Conservation (phyloP, 805 yeast genomes). For the Monosporozyma siamensis region DNA sequence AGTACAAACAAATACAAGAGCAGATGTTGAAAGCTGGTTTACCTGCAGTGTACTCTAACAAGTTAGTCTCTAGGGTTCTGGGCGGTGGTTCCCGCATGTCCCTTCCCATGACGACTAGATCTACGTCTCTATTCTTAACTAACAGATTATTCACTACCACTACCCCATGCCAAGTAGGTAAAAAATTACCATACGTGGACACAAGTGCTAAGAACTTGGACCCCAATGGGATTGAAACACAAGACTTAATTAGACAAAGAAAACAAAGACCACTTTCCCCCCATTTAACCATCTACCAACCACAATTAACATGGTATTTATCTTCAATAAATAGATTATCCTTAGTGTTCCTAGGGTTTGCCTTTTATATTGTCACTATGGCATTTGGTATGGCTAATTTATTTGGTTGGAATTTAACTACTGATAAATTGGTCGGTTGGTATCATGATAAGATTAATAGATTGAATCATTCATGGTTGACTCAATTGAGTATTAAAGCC, state of each 20-base stretch:
- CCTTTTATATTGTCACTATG: constrained; percentile 68
- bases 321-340: constrained; percentile 81
- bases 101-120: no score
- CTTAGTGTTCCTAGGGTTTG: constrained; percentile 74
- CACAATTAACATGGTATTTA: constrained; percentile 76
- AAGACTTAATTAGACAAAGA: constrained; percentile 29
- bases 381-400: constrained; percentile 64
- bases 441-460: constrained; percentile 55
- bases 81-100: no score
- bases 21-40: constrained; percentile 2
- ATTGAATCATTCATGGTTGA: constrained; percentile 45
- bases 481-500: constrained; percentile 44
- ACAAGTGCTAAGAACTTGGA: neutral
- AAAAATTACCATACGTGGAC: neutral
- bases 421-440: constrained; percentile 29
- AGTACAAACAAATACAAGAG: neutral
- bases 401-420: constrained; percentile 39
- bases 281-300: constrained; percentile 80
- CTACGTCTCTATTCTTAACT: no score
- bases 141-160: no score
- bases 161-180: no score
- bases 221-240: neutral
- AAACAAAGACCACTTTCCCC: constrained; percentile 79
- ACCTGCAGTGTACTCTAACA: neutral
- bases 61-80: no score